Percentiles rank a stretch among this genome's conserved stretches.
These are phyloP conservation scores for Purpureocillium lavendulum DNA, from an alignment of 2,329 filamentous ascomycete genomes.

Conservation along the genomic window DNA sequence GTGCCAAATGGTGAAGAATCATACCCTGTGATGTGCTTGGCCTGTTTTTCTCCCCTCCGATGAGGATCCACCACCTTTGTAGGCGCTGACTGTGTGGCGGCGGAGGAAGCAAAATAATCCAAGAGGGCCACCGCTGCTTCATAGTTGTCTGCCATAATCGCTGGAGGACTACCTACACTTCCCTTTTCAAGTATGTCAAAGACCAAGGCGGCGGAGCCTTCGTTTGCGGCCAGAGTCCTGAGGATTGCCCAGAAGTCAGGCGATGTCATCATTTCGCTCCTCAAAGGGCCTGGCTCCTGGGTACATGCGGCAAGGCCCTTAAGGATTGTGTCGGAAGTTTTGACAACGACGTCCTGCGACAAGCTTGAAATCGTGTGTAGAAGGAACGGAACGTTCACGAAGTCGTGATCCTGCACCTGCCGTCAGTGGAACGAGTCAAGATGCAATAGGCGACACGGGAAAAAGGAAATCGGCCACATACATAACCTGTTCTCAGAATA, in stretches of 20 bases:
- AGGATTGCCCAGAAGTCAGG: conserved; percentile 96
- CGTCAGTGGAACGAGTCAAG: conserved; percentile 12
- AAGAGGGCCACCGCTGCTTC: conserved; percentile 77
- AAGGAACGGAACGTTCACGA: conserved; percentile 83
- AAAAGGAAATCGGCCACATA: conserved; percentile 36
- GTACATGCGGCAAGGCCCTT: conserved; percentile 76
- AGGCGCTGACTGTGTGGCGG: conserved; percentile 59
- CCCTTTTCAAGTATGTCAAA: conserved; percentile 82
- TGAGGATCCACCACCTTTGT: conserved; percentile 54
- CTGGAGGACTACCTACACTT: conserved; percentile 63
- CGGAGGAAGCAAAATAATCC: conserved; percentile 83
- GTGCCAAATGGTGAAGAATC: too few relatives aligned
- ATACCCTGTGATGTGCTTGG: conserved; percentile 18
- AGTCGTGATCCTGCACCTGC: conserved; percentile 64
- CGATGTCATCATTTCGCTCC: conserved; percentile 90
- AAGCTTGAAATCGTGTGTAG: conserved; percentile 88
- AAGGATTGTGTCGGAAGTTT: conserved; percentile 66
- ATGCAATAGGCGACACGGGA: too few relatives aligned
- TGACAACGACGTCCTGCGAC: conserved; percentile 66
- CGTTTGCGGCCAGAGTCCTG: conserved; percentile 60
- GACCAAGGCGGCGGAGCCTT: conserved; percentile 65
- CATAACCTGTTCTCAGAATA: conserved; percentile 76
- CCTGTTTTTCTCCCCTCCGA: conserved; percentile 20
- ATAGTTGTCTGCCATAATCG: conserved; percentile 93
- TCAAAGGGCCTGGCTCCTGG: conserved; percentile 64